These are phyloP conservation scores for Ascobolus immersus DNA, from an alignment of 495 filamentous ascomycete species.

Conservation along the genomic window DNA sequence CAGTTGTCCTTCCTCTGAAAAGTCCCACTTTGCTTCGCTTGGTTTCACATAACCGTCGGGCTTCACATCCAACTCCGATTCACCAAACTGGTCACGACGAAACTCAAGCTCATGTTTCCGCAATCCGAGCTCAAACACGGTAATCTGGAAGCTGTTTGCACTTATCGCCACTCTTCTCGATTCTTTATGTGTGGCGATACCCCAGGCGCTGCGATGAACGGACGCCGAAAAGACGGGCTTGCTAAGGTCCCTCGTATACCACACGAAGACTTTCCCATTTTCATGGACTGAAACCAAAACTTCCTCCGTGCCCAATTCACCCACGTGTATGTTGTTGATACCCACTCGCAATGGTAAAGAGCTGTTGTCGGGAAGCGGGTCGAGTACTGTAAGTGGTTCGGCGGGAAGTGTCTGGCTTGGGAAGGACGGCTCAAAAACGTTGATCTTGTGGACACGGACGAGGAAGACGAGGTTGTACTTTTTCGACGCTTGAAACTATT, in stretches of 20 bases:
- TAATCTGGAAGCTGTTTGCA: slow-evolving; percentile 31
- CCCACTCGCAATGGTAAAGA: slow-evolving; percentile 31
- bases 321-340: slow-evolving; percentile 55
- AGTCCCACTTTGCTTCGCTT: too few species aligned
- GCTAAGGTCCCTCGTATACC: slow-evolving; percentile 31
- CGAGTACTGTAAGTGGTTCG: slow-evolving; percentile 37
- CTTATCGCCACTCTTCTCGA: slow-evolving; percentile 58
- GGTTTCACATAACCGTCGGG: too few species aligned
- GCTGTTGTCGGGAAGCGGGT: slow-evolving; percentile 27
- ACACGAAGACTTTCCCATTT: slow-evolving; percentile 71
- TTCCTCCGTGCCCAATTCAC: slow-evolving; percentile 57
- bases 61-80: not conserved
- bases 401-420: slow-evolving; percentile 36
- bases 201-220: slow-evolving; percentile 65
- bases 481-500: slow-evolving; percentile 13
- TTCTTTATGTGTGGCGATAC: slow-evolving; percentile 56
- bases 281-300: slow-evolving; percentile 53
- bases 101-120: not conserved
- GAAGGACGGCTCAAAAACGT: slow-evolving; percentile 46
- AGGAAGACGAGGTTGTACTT: slow-evolving; percentile 27
- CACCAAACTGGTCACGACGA: not conserved
- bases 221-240: slow-evolving; percentile 20
- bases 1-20: not conserved
- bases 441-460: slow-evolving; percentile 43
- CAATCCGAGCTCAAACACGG: slow-evolving; percentile 14